Percentiles rank a stretch among this genome's conserved stretches.
phyloP scores from a whole-genome alignment of 2,329 filamentous ascomycete species.

The Pestalotiopsis sp. region DNA sequence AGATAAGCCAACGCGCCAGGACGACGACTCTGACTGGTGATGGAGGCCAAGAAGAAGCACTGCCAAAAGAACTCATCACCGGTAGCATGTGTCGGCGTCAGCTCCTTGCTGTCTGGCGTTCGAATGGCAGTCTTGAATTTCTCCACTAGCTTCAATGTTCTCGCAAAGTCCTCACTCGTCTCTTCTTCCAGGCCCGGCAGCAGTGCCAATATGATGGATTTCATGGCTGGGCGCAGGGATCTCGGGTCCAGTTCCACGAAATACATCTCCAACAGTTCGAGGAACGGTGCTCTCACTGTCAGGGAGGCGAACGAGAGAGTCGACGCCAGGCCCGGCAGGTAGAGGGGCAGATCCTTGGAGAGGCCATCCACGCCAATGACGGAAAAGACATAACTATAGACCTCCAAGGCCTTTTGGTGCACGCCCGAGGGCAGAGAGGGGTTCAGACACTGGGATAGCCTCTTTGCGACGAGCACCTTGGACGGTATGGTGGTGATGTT shows the following conservation, averaged over 20 bases:
- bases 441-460: conserved; percentile 92
- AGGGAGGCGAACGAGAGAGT: conserved; percentile 94
- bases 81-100: conserved; percentile 55
- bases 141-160: conserved; percentile 78
- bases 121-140: conserved; percentile 73
- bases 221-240: conserved; percentile 82
- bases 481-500: conserved; percentile 75
- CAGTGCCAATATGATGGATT: conserved; percentile 85
- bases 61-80: conserved; percentile 96
- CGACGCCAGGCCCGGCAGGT: conserved; percentile 85
- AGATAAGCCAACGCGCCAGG: conserved; percentile 89
- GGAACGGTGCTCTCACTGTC: conserved; percentile 82
- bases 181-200: conserved; percentile 94
- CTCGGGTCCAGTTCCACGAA: conserved; percentile 72
- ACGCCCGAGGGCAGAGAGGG: conserved; percentile 92
- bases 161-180: conserved; percentile 94
- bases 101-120: conserved; percentile 50
- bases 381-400: conserved; percentile 88
- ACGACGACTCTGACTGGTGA: conserved; percentile 84
- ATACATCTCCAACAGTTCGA: conserved; percentile 81
- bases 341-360: conserved; percentile 80
- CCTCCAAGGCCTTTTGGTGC: conserved; percentile 94
- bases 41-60: conserved; percentile 90
- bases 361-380: conserved; percentile 81
- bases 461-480: conserved; percentile 82